Evolutionary conservation across 495 filamentous ascomycete genomes (phyloP).

Genomic region (Hyaloscypha hepaticicola): DNA sequence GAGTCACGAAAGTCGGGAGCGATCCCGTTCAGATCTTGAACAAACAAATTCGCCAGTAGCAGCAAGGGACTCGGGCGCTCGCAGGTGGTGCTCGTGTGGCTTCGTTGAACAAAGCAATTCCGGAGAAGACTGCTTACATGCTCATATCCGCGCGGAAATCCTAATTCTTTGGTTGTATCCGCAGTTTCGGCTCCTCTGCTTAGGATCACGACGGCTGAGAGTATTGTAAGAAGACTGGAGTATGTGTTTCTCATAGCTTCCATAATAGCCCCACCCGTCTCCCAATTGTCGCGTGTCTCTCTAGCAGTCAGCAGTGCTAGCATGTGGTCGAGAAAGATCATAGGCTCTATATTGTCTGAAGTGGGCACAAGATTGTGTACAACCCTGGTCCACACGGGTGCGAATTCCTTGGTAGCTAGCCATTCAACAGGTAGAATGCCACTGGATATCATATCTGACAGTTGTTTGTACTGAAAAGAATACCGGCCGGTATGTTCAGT

Average conservation of each 20-base stretch:
- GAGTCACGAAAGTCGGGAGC: not conserved
- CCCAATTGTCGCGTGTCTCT: conserved; percentile 7
- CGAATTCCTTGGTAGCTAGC: conserved; percentile 44
- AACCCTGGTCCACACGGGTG: conserved; percentile 37
- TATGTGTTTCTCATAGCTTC: conserved; percentile 36
- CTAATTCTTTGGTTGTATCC: not conserved
- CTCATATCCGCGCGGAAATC: conserved; percentile 1
- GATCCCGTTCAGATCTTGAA: not conserved
- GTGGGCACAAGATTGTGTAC: conserved; percentile 33
- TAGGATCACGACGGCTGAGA: conserved; percentile 36
- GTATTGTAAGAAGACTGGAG: conserved; percentile 38
- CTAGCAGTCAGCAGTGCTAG: conserved; percentile 34
- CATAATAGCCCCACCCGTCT: conserved; percentile 16
- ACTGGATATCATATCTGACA: conserved; percentile 36
- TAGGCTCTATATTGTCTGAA: conserved; percentile 35
- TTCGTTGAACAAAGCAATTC: conserved; percentile 4
- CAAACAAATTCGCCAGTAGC: conserved; percentile 17
- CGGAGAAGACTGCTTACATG: conserved; percentile 18
- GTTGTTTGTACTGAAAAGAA: conserved; percentile 37
- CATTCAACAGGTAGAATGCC: conserved; percentile 41
- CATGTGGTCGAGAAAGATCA: conserved; percentile 37
- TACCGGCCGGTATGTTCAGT: conserved; percentile 27
- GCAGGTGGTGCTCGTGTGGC: not conserved
- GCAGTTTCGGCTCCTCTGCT: conserved; percentile 24
- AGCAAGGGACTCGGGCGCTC: conserved; percentile 6